phyloP scores from a whole-genome alignment of 208 protist species.

The Leishmania arabica region DNA sequence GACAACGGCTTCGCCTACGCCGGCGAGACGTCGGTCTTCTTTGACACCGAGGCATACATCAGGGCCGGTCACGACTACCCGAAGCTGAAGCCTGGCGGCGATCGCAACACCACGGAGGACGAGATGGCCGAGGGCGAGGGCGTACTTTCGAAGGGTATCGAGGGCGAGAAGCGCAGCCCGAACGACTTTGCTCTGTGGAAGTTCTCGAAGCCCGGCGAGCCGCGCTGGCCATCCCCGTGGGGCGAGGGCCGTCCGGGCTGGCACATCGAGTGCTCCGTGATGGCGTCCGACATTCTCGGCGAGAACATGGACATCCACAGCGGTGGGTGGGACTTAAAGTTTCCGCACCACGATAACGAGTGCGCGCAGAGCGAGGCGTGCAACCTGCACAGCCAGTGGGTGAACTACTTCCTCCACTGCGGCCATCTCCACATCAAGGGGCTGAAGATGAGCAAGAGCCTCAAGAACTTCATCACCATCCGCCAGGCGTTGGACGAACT shows the following conservation, averaged over 20 bases:
- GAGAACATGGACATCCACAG: slow-evolving; percentile 97
- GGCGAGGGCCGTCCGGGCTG: slow-evolving; percentile 98
- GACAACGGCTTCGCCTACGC: slow-evolving; percentile 96
- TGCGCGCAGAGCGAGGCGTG: slow-evolving; percentile 96
- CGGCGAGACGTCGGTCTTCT: slow-evolving; percentile 95
- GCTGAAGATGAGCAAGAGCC: slow-evolving; percentile 99
- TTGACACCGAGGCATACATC: slow-evolving; percentile 92
- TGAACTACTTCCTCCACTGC: slow-evolving; percentile 98
- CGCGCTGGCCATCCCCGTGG: slow-evolving; percentile 94
- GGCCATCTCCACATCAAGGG: slow-evolving; percentile 98
- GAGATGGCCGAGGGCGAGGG: slow-evolving; percentile 95
- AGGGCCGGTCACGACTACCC: slow-evolving; percentile 93
- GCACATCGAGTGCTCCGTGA: slow-evolving; percentile 99
- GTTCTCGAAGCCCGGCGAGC: slow-evolving; percentile 93
- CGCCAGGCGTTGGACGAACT: slow-evolving; percentile 76
- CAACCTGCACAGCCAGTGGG: slow-evolving; percentile 92
- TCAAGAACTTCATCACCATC: slow-evolving; percentile 99
- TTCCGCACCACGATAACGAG: slow-evolving; percentile 99
- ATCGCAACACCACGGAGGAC: slow-evolving; percentile 71
- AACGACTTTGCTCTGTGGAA: slow-evolving; percentile 99
- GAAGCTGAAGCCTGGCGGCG: slow-evolving; percentile 84
- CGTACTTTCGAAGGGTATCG: slow-evolving; percentile 45
- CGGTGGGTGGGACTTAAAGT: slow-evolving; percentile 98
- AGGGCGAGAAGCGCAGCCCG: slow-evolving; percentile 86
- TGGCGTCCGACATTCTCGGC: slow-evolving; percentile 95